Evolutionary conservation across 1,139 yeast species (phyloP).

Genomic region (Hyphopichia khmerensis): DNA sequence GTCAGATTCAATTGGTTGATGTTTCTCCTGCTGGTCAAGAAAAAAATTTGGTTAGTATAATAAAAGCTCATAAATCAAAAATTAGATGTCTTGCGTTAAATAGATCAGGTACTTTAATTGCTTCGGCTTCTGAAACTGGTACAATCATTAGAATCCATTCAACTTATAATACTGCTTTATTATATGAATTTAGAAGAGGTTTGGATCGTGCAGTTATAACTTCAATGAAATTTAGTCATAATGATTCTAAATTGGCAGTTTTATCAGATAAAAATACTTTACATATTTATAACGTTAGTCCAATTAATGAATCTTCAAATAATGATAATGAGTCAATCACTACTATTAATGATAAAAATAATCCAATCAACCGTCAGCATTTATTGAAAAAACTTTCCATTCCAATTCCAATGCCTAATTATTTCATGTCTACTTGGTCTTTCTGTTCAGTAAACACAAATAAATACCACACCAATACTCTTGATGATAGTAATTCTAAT

Average conservation of each 20-base stretch:
- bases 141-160: constrained; percentile 81
- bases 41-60: constrained; percentile 62
- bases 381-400: constrained; percentile 65
- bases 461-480: constrained; percentile 29
- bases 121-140: constrained; percentile 86
- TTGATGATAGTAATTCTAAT: constrained; percentile 1
- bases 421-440: constrained; percentile 88
- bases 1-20: constrained; percentile 80
- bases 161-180: constrained; percentile 66
- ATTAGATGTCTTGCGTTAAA: constrained; percentile 69
- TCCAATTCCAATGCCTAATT: constrained; percentile 59
- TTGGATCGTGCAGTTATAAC: constrained; percentile 78
- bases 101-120: constrained; percentile 74
- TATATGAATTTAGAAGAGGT: constrained; percentile 86
- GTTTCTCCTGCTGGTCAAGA: constrained; percentile 62
- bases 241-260: constrained; percentile 75
- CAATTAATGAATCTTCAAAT: neutral
- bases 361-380: constrained; percentile 59
- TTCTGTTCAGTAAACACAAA: constrained; percentile 76
- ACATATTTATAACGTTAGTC: constrained; percentile 68
- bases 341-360: neutral
- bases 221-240: constrained; percentile 80
- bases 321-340: neutral
- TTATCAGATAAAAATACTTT: constrained; percentile 86
- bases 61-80: constrained; percentile 79